Evolutionary conservation across 2,329 filamentous ascomycete species (phyloP).

Genomic region (Diaporthe sp.): DNA sequence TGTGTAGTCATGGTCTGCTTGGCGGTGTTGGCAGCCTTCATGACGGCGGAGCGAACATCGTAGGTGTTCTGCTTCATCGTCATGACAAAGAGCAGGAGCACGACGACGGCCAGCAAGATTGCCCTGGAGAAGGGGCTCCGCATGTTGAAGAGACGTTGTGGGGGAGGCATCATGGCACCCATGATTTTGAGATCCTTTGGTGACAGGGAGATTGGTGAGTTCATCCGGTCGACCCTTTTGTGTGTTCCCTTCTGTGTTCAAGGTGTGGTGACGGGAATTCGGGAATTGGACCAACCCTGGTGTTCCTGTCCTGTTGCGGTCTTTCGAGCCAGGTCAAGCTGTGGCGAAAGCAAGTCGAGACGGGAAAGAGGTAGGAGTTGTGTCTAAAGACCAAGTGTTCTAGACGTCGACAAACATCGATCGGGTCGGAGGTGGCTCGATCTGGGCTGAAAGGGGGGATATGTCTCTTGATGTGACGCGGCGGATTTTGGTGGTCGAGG

Average conservation of each 20-base stretch:
- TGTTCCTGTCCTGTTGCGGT: constrained; percentile 22
- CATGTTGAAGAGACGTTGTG: constrained; percentile 58
- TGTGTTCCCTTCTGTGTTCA: constrained; percentile 1
- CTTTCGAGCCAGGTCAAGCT: constrained; percentile 22
- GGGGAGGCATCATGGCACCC: constrained; percentile 36
- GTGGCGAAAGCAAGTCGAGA: constrained; percentile 12
- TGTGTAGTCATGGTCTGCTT: constrained; percentile 45
- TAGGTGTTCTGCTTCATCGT: constrained; percentile 54
- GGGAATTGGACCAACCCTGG: constrained; percentile 32
- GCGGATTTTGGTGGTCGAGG: neutral
- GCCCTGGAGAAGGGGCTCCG: constrained; percentile 59
- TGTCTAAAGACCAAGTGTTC: constrained; percentile 11
- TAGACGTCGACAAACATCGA: constrained; percentile 22
- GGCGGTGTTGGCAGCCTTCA: constrained; percentile 51
- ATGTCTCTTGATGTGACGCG: constrained; percentile 1
- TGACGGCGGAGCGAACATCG: constrained; percentile 53
- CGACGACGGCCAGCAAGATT: constrained; percentile 53
- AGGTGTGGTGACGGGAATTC: constrained; percentile 24
- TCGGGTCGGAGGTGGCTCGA: constrained; percentile 10
- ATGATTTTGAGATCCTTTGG: constrained; percentile 36
- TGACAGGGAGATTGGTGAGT: constrained; percentile 34
- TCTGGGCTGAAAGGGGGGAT: constrained; percentile 5
- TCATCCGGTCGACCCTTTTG: constrained; percentile 33
- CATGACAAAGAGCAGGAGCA: constrained; percentile 54
- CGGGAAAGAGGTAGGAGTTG: neutral